phyloP scores from a whole-genome alignment of 352 stramenopile genomes.

The Pythium rhizo-oryzae region DNA sequence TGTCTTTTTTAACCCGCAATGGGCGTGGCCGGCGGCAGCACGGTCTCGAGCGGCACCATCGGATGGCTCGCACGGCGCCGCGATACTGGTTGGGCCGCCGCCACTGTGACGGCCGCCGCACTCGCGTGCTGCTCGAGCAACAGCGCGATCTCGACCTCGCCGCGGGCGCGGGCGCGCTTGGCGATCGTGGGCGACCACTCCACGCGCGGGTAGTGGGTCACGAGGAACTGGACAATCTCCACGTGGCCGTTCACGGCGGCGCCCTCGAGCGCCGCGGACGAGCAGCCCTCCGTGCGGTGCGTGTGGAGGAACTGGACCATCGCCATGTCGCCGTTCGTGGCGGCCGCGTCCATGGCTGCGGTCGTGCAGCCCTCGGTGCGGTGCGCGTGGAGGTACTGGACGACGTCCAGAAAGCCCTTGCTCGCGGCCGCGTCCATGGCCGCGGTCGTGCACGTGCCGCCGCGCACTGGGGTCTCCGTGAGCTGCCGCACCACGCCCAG shows the following conservation, averaged over 20 bases:
- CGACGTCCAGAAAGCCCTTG: conserved; percentile 28
- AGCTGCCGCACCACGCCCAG: conserved; percentile 27
- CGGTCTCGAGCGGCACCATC: neutral
- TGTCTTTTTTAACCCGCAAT: conserved; percentile 12
- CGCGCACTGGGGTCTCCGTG: conserved; percentile 27
- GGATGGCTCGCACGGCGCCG: neutral
- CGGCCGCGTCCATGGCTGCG: conserved; percentile 38
- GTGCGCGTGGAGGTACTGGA: conserved; percentile 39
- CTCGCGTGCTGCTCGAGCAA: conserved; percentile 17
- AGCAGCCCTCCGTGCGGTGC: conserved; percentile 21
- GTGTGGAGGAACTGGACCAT: conserved; percentile 18
- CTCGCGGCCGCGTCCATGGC: conserved; percentile 41
- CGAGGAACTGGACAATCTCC: conserved; percentile 42
- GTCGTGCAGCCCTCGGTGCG: conserved; percentile 34
- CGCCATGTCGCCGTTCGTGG: conserved; percentile 17
- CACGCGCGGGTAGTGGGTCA: conserved; percentile 31
- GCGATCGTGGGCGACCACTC: neutral
- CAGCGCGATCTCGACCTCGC: conserved; percentile 22
- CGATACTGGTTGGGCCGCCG: neutral
- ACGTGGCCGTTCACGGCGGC: conserved; percentile 39
- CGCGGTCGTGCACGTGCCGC: conserved; percentile 32
- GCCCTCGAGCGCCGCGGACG: conserved; percentile 24
- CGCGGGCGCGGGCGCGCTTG: conserved; percentile 12
- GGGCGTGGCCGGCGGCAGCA: conserved; percentile 15
- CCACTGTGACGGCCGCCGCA: too few species aligned